These are phyloP conservation scores for Hyphopichia burtonii DNA, from an alignment of 1,139 yeast genomes.

Conservation along the genomic window DNA sequence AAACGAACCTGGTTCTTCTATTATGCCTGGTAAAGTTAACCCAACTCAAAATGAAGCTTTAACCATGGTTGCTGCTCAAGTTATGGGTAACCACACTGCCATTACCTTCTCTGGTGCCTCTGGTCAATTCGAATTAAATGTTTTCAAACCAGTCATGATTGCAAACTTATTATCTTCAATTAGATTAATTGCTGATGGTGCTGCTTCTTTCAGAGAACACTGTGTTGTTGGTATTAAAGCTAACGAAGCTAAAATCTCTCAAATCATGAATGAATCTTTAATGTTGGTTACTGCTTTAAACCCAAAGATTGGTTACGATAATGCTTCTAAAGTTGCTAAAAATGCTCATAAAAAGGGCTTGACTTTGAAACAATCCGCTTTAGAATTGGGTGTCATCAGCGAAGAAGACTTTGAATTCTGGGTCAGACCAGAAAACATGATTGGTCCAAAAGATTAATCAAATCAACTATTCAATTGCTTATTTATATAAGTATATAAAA, in stretches of 20 bases:
- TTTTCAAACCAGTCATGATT: constrained; percentile 90
- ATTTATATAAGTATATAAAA: too few species aligned
- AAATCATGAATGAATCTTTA: constrained; percentile 80
- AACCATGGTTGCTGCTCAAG: constrained; percentile 94
- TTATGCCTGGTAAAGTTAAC: constrained; percentile 97
- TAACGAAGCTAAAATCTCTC: constrained; percentile 75
- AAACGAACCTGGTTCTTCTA: constrained; percentile 95
- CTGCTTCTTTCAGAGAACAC: constrained; percentile 78
- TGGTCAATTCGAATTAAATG: constrained; percentile 93
- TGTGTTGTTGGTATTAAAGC: constrained; percentile 90
- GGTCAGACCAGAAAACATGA: constrained; percentile 95
- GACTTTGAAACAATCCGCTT: constrained; percentile 83
- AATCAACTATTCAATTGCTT: too few species aligned
- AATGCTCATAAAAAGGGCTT: constrained; percentile 93
- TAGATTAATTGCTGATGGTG: constrained; percentile 79
- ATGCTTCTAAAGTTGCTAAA: constrained; percentile 92
- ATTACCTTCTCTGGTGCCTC: constrained; percentile 94
- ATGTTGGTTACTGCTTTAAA: constrained; percentile 95
- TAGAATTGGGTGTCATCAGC: constrained; percentile 75
- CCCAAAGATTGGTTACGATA: constrained; percentile 94
- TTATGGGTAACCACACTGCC: constrained; percentile 87
- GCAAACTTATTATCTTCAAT: constrained; percentile 78
- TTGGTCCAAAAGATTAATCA: constrained; percentile 64
- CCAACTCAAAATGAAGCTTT: constrained; percentile 97
- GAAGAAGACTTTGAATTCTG: constrained; percentile 83